Conservation (phyloP, 805 yeast genomes). For the Candida endomychidarum region DNA sequence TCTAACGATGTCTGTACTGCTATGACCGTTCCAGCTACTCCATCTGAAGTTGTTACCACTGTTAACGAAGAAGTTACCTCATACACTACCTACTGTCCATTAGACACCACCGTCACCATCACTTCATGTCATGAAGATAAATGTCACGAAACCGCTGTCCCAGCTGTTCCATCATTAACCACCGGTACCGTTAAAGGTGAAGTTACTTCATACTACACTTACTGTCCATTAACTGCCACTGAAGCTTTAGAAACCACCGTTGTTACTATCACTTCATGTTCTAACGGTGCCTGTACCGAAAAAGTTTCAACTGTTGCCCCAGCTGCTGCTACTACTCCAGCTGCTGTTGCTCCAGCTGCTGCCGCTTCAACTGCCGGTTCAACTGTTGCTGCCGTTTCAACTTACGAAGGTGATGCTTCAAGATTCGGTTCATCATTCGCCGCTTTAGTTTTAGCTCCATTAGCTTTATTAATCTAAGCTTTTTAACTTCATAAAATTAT, state of each 20-base stretch:
- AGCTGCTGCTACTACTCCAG: conserved; percentile 9
- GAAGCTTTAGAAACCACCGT: conserved; percentile 18
- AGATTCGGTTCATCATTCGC: conserved; percentile 23
- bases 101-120: conserved; percentile 31
- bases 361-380: conserved; percentile 17
- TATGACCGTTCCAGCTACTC: conserved; percentile 30
- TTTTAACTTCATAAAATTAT: neutral
- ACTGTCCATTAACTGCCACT: conserved; percentile 28
- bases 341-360: conserved; percentile 13
- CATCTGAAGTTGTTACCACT: conserved; percentile 20
- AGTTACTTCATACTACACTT: conserved; percentile 34
- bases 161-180: conserved; percentile 28
- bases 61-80: conserved; percentile 17
- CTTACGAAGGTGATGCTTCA: conserved; percentile 28
- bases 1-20: conserved; percentile 26
- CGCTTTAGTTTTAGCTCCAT: conserved; percentile 32
- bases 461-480: conserved; percentile 35
- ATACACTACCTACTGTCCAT: conserved; percentile 19
- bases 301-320: conserved; percentile 14
- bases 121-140: conserved; percentile 34
- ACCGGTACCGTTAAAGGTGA: conserved; percentile 26
- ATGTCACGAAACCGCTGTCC: conserved; percentile 29
- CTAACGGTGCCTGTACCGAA: conserved; percentile 18
- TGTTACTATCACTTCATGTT: conserved; percentile 22
- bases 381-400: conserved; percentile 17